Evolutionary conservation across 1,284 basidiomycete genomes (phyloP).

Genomic region (Xerocomus nothofagi): DNA sequence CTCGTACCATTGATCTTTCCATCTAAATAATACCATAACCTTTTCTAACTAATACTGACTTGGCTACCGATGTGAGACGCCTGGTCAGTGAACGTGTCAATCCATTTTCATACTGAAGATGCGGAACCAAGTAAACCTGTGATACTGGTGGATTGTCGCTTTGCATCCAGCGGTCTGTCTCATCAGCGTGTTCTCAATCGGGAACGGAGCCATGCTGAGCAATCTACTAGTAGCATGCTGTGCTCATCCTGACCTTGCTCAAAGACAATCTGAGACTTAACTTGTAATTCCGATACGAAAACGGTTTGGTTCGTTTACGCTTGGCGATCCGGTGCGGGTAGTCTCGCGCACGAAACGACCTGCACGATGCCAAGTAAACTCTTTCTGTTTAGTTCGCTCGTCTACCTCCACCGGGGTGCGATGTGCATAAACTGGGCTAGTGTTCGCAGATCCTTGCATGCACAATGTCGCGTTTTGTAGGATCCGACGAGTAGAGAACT

Average conservation of each 20-base stretch:
- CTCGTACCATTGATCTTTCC: too few relatives aligned
- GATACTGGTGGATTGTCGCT: too few relatives aligned
- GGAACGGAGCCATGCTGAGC: too few relatives aligned
- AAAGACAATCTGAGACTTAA: neutral
- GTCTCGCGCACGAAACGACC: neutral
- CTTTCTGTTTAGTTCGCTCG: neutral
- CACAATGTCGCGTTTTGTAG: constrained; percentile 1
- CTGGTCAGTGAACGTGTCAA: neutral
- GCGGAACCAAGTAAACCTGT: too few relatives aligned
- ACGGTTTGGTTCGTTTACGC: neutral
- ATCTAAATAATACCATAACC: neutral
- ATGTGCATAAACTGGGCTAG: neutral
- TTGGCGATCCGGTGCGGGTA: neutral
- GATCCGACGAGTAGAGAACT: neutral
- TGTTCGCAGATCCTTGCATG: neutral
- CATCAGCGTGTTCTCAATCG: too few relatives aligned
- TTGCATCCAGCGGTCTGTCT: neutral
- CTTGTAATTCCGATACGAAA: neutral
- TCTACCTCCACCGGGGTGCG: neutral
- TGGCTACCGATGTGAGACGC: neutral
- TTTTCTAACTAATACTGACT: neutral
- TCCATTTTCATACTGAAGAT: too few relatives aligned
- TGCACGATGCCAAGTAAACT: neutral
- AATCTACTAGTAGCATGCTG: too few relatives aligned
- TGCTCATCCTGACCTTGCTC: neutral